A percentile compares a stretch with the other conserved stretches of the same genome.
These are phyloP conservation scores for Xylariaceae sp. DNA, from an alignment of 2,329 filamentous ascomycete species.

Conservation along the genomic window DNA sequence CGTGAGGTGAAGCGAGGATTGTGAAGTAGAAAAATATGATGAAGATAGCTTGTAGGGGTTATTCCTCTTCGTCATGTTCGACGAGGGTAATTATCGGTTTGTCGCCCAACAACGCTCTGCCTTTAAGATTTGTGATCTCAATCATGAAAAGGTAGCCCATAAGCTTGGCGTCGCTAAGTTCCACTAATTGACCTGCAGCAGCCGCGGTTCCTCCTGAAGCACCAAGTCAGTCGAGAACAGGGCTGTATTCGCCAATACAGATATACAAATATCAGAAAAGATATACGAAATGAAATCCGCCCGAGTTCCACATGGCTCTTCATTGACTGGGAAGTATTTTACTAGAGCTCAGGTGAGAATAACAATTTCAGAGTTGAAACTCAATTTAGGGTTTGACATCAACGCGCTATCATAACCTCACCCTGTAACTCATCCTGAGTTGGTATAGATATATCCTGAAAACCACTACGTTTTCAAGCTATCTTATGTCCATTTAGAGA, in stretches of 20 bases:
- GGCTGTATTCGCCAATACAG: slow-evolving; percentile 15
- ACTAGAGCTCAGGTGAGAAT: background rate
- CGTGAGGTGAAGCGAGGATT: slow-evolving; percentile 16
- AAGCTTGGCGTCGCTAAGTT: slow-evolving; percentile 82
- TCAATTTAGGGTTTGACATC: background rate
- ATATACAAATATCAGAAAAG: slow-evolving; percentile 11
- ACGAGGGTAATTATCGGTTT: slow-evolving; percentile 81
- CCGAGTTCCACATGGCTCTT: background rate
- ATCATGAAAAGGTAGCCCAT: slow-evolving; percentile 94
- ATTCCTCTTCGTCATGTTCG: slow-evolving; percentile 49
- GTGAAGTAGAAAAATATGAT: slow-evolving; percentile 12
- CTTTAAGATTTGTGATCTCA: slow-evolving; percentile 91
- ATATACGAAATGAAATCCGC: slow-evolving; percentile 13
- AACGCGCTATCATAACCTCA: background rate
- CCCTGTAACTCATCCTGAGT: background rate
- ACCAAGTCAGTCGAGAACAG: slow-evolving; percentile 27
- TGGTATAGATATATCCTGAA: background rate
- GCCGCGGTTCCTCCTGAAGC: slow-evolving; percentile 81
- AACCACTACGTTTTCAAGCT: background rate
- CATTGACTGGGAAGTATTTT: background rate
- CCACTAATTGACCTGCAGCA: slow-evolving; percentile 84
- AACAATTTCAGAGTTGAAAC: background rate
- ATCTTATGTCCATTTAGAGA: background rate
- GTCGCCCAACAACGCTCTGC: slow-evolving; percentile 83
- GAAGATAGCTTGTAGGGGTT: slow-evolving; percentile 12